Conservation (phyloP, 2,329 filamentous ascomycete species). For the Cercospora sp. region DNA sequence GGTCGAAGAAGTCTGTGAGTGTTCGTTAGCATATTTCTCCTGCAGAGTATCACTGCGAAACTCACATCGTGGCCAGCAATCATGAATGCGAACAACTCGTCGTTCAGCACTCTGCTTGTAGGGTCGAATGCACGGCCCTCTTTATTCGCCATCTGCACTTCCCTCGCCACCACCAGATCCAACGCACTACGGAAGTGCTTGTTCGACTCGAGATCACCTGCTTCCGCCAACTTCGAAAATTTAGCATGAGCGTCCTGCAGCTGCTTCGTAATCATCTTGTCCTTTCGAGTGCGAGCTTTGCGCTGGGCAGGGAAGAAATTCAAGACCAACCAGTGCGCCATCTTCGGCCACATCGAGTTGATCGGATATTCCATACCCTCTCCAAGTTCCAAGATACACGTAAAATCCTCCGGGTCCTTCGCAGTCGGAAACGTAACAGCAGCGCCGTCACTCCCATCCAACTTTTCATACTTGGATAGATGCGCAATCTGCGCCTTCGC, state of each 20-base stretch:
- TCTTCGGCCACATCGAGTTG: slow-evolving; percentile 28
- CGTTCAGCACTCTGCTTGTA: slow-evolving; percentile 28
- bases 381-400: slow-evolving; percentile 28
- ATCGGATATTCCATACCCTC: slow-evolving; percentile 28
- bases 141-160: slow-evolving; percentile 40
- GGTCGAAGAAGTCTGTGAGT: slow-evolving; percentile 45
- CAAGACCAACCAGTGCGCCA: slow-evolving; percentile 30
- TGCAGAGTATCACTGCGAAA: not conserved
- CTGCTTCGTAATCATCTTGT: slow-evolving; percentile 38
- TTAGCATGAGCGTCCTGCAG: slow-evolving; percentile 39
- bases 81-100: slow-evolving; percentile 40
- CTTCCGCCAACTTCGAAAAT: slow-evolving; percentile 28
- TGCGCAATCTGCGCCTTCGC: slow-evolving; percentile 17
- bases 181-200: slow-evolving; percentile 29
- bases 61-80: slow-evolving; percentile 43
- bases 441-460: slow-evolving; percentile 8
- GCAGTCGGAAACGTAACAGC: slow-evolving; percentile 26
- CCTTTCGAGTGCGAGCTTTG: slow-evolving; percentile 25
- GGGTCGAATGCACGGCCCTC: slow-evolving; percentile 34
- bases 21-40: not conserved
- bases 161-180: slow-evolving; percentile 42
- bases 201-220: slow-evolving; percentile 35
- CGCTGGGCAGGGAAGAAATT: slow-evolving; percentile 16
- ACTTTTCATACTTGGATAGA: slow-evolving; percentile 14
- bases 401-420: slow-evolving; percentile 26